phyloP scores from a whole-genome alignment of 2,329 filamentous ascomycete species.

The Juglanconis oblonga region DNA sequence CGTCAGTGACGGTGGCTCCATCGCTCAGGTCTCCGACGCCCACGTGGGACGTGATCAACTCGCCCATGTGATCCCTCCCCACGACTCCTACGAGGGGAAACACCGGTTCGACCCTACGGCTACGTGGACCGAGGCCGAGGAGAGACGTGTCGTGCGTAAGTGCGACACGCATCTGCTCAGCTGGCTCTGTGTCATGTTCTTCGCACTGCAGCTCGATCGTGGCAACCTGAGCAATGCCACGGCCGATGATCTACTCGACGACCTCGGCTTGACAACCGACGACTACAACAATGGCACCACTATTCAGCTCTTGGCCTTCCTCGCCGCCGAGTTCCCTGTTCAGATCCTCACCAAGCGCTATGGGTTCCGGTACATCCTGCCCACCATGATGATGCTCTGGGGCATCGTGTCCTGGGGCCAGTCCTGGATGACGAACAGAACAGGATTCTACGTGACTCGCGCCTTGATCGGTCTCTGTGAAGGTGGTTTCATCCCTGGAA shows the following conservation, averaged over 20 bases:
- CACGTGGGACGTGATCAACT: conserved; percentile 38
- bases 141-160: conserved; percentile 54
- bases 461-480: conserved; percentile 53
- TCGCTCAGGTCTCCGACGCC: conserved; percentile 24
- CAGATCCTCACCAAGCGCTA: conserved; percentile 56
- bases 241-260: conserved; percentile 59
- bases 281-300: conserved; percentile 59
- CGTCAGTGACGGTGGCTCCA: conserved; percentile 23
- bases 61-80: conserved; percentile 28
- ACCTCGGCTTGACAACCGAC: conserved; percentile 44
- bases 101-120: conserved; percentile 39
- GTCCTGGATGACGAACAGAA: conserved; percentile 46
- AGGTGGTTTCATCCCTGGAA: conserved; percentile 57
- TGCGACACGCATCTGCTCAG: conserved; percentile 39
- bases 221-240: conserved; percentile 62
- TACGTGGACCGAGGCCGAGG: conserved; percentile 55
- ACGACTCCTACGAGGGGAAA: conserved; percentile 36
- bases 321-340: conserved; percentile 56
- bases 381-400: conserved; percentile 48
- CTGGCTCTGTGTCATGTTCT: conserved; percentile 52
- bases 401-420: conserved; percentile 48
- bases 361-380: conserved; percentile 55
- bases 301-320: conserved; percentile 52
- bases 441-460: conserved; percentile 48
- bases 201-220: conserved; percentile 61